Percentiles rank a stretch among this genome's conserved stretches.
These are phyloP conservation scores for Mortierella claussenii DNA, from an alignment of 192 early-diverging fungal species.

Conservation along the genomic window DNA sequence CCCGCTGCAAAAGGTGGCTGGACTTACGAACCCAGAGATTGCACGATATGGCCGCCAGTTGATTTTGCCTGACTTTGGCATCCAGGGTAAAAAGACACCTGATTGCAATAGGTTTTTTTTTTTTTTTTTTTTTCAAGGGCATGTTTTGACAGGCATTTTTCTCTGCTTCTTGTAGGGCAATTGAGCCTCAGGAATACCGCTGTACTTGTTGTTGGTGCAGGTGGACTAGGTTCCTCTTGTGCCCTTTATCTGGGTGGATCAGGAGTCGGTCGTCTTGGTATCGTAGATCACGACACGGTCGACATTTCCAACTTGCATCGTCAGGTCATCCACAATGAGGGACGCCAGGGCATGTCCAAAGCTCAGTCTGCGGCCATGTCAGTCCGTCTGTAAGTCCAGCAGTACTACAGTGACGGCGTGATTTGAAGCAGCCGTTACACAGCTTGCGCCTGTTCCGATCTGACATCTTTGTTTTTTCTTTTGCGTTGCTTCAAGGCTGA, in stretches of 20 bases:
- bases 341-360: slow-evolving; percentile 73
- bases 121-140: neutral
- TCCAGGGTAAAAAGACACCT: slow-evolving; percentile 67
- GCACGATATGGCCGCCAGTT: slow-evolving; percentile 88
- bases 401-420: neutral
- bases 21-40: slow-evolving; percentile 77
- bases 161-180: slow-evolving; percentile 65
- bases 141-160: neutral
- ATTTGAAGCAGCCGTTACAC: neutral
- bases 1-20: slow-evolving; percentile 38
- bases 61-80: slow-evolving; percentile 81
- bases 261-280: slow-evolving; percentile 87
- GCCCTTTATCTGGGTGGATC: slow-evolving; percentile 89
- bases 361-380: slow-evolving; percentile 77
- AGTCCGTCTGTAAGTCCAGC: slow-evolving; percentile 55
- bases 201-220: slow-evolving; percentile 92
- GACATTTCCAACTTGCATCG: slow-evolving; percentile 94
- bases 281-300: slow-evolving; percentile 92
- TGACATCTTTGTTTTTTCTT: neutral
- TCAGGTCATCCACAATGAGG: slow-evolving; percentile 92
- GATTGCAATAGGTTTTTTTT: too few species aligned
- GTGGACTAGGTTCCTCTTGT: slow-evolving; percentile 92
- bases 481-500: slow-evolving; percentile 61
- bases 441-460: neutral
- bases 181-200: slow-evolving; percentile 75